Evolutionary conservation across 1,284 basidiomycete species (phyloP), one percentile per base, ranked within the genome.

Genomic region (Violaceomyces palustris): DNA sequence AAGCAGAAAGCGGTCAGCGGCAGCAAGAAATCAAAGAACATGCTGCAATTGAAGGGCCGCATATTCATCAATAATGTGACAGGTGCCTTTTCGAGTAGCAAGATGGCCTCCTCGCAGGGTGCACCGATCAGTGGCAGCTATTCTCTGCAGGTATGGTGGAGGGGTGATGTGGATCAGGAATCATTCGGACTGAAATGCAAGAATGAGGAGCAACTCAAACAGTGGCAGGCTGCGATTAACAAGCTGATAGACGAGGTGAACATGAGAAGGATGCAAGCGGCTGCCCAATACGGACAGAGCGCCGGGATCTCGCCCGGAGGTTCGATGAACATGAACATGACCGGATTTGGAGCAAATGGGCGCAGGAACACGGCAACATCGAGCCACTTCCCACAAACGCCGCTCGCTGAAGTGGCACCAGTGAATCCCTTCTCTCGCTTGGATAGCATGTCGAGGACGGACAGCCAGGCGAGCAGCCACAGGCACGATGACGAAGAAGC

Each of bases 11-110:
- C 50, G 14, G 44, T 37, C 29, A 50, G 46, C 21, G 28, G 35
- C 19, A 47, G 45, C 32, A 70, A 66, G 39, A 68, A 62, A 36
- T 38, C 23, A 71, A 86, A 80, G 64, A 86, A 45, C 1, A 85
- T 85, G 15, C 79, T 97, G 27, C 81, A 93, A 39, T 77, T 99
- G 52, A 99, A 99, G 72, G 94, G 94, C 2, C 83, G 94, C 26
- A 98, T 99, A 61, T 98, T 97, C 75, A 80, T 97, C 64, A 91
- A 90, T 64, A 99, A 98, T 67, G 90, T 98, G 34, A 92, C 88
- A 0, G 81, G 85, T 57, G 84, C 86, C 39, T 57, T 57, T 35
- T 54, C 59, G 34, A 53, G 78, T 79, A 19, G 78, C 81, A 29
- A 60, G 43, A 49, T 51, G 42, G 58, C 50, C 39, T 44, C 32